Evolutionary conservation across 495 filamentous ascomycete genomes (phyloP), one percentile per base, ranked within the genome.

Genomic region (Xylaria bambusicola): DNA sequence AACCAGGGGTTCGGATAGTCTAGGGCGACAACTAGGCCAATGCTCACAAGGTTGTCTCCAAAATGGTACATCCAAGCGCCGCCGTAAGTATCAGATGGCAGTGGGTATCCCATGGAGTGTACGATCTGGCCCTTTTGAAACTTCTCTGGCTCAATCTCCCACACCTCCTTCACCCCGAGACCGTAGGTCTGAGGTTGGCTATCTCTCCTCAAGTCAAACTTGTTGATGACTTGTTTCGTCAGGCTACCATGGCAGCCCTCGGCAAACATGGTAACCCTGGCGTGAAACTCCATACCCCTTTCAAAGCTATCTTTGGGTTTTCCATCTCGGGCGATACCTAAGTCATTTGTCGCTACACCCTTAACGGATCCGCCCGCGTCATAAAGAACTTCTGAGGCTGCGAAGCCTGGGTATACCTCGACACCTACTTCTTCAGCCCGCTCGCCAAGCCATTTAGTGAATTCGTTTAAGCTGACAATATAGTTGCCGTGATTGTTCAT

Each of bases 21-120:
- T 29, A 99, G 82, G 24, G 93, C 94, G 27, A 96, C 90, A 17
- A 99, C 94, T 31, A 97, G 81, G 12, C 94, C 94, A 44, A 99
- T 82, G 66, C 89, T 93, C 63, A 98, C 94, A 64, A 97, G 85
- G 73, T 98, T 98, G 62, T 98, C 93, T 20, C 92, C 94, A 69
- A 98, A 98, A 73, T 99, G 94, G 66, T 99, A 99, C 86, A 99
- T 91, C 89, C 89, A 99, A 38, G 89, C 91, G 64, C 94, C 94
- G 63, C 94, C 94, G 62, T 99, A 99, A 3, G 92, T 96, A 71
- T 97, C 88, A 66, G 75, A 80, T 7, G 93, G 87, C 27, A 99
- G 74, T 13, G 94, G 94, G 68, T 96, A 98, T 13, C 94, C 94
- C 88, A 99, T 86, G 3, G 92, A 91, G 77, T 99, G 95, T 8